Base-by-base conservation (phyloP, 2,329 filamentous ascomycete species). In the Beauveria brongniartii region DNA sequence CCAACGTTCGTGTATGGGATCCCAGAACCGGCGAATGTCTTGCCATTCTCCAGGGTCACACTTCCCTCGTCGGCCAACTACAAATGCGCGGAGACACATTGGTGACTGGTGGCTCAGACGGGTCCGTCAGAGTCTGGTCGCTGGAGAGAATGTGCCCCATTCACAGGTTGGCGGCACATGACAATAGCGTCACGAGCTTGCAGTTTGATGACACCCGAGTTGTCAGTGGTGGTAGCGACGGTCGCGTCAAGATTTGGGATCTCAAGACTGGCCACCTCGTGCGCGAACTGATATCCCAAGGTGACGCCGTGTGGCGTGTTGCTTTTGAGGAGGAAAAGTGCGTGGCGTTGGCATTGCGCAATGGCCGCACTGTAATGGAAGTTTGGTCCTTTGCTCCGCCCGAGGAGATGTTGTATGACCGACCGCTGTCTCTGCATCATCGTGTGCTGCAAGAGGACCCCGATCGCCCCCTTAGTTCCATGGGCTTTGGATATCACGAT, bases 291-390 rank as follows among this genome's bases (percentile, higher is more conserved):
- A 93, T 93, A 52, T 87, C 89, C 22, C 92, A 93, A 58, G 91
- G 93, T 0, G 93, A 99, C 70, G 92, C 93, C 18, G 94, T 99
- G 0, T 99, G 94, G 94, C 84, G 94, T 63, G 93, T 99, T 40
- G 94, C 95, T 0, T 99, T 99, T 72, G 94, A 99, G 71, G 93
- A 96, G 66, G 94, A 99, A 75, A 97, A 97, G 74, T 96, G 93
- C 62, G 93, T 99, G 34, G 93, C 96, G 37, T 90, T 99, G 81
- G 94, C 94, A 9, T 88, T 91, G 68, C 84, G 93, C 63, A 85
- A 85, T 57, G 88, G 87, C 61, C 86, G 92, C 64, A 97, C 95
- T 0, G 89, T 97, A 64, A 99, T 99, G 94, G 94, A 99, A 87
- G 91, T 97, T 3, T 97, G 92, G 91, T 93, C 90, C 10, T 97